Evolutionary conservation across 257 asterid species (phyloP).

Genomic region (Ehretia macrophylla): DNA sequence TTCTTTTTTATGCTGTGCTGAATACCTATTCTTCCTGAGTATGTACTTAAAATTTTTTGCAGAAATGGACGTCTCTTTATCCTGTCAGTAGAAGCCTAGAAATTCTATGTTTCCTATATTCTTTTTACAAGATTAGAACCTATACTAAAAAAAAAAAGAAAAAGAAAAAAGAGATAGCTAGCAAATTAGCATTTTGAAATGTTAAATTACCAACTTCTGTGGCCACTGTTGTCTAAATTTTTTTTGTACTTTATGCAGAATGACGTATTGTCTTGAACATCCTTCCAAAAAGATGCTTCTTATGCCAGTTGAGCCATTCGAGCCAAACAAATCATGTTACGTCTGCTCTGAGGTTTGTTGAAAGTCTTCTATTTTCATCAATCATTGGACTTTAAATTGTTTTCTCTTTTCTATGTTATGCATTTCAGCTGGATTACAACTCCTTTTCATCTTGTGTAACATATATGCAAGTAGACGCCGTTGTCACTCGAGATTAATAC

Average conservation of each 20-base stretch:
- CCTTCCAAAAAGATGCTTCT: slow-evolving; percentile 90
- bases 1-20: too few relatives aligned
- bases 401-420: slow-evolving; percentile 4
- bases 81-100: too few relatives aligned
- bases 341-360: slow-evolving; percentile 88
- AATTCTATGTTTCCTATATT: too few relatives aligned
- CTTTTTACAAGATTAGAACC: too few relatives aligned
- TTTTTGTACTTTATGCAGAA: slow-evolving; percentile 45
- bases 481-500: slow-evolving; percentile 86
- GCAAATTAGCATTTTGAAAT: too few relatives aligned
- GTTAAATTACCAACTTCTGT: too few relatives aligned
- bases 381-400: neutral
- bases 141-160: too few relatives aligned
- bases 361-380: neutral
- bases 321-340: slow-evolving; percentile 81
- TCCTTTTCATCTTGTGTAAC: slow-evolving; percentile 18
- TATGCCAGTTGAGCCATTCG: slow-evolving; percentile 96
- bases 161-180: too few relatives aligned
- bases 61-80: too few relatives aligned
- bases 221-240: too few relatives aligned
- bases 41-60: too few relatives aligned
- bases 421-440: slow-evolving; percentile 7
- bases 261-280: slow-evolving; percentile 96
- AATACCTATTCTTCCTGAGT: too few relatives aligned
- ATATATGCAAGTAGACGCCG: slow-evolving; percentile 62